Percentiles rank a stretch among this genome's conserved stretches.
These are phyloP conservation scores for Peniophora sp. DNA, from an alignment of 1,284 basidiomycete genomes.

Conservation along the genomic window DNA sequence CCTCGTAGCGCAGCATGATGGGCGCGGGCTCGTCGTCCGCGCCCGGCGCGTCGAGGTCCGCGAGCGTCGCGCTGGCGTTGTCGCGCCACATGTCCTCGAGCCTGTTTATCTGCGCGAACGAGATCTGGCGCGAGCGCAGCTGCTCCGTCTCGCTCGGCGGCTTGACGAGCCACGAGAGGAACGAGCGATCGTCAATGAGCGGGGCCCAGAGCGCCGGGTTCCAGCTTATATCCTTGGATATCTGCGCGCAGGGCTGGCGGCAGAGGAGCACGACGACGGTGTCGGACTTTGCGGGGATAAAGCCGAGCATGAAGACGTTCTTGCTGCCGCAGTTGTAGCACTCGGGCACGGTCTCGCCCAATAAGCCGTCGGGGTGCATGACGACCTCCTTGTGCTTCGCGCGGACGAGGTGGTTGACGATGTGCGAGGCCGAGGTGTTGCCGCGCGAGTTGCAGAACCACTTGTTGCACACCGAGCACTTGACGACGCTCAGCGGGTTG, in stretches of 20 bases:
- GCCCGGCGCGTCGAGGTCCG: conserved; percentile 94
- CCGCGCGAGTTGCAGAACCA: conserved; percentile 99
- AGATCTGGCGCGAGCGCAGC: conserved; percentile 90
- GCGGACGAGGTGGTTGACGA: conserved; percentile 97
- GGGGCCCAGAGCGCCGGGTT: conserved; percentile 97
- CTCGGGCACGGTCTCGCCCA: conserved; percentile 97
- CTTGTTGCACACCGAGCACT: conserved; percentile 92
- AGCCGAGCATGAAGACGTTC: conserved; percentile 98
- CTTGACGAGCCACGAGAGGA: conserved; percentile 98
- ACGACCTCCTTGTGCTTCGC: conserved; percentile 99
- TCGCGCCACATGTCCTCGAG: conserved; percentile 99
- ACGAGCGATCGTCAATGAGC: conserved; percentile 95
- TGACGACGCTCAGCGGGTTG: conserved; percentile 94
- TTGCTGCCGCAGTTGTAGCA: conserved; percentile 99
- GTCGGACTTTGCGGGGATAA: conserved; percentile 98
- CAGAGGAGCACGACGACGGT: conserved; percentile 98
- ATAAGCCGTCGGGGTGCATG: conserved; percentile 88
- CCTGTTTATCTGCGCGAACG: conserved; percentile 93
- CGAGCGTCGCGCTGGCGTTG: conserved; percentile 88
- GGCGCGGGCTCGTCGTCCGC: conserved; percentile 95
- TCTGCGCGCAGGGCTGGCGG: conserved; percentile 95
- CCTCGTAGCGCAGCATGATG: conserved; percentile 88
- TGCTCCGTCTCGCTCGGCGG: conserved; percentile 94
- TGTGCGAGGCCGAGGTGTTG: conserved; percentile 96
- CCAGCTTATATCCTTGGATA: conserved; percentile 98